Evolutionary conservation across 2,329 filamentous ascomycete species (phyloP).

Genomic region (Conoideocrella luteorostrata): DNA sequence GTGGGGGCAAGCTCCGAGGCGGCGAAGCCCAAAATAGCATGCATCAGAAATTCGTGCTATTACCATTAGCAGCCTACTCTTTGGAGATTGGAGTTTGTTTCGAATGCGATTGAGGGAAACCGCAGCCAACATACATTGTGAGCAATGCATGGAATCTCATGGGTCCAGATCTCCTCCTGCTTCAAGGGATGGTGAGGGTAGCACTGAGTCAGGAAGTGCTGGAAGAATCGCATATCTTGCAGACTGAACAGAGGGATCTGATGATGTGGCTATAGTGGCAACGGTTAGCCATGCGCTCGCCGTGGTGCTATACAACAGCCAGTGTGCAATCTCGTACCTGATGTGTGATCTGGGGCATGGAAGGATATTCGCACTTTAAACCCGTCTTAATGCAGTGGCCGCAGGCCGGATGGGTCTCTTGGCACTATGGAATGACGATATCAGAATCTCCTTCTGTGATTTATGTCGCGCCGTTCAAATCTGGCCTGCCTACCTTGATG

Average conservation of each 20-base stretch:
- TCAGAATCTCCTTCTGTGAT: not conserved
- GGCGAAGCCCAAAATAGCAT: constrained; percentile 61
- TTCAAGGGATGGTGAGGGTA: constrained; percentile 60
- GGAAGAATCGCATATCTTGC: constrained; percentile 63
- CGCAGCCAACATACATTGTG: constrained; percentile 45
- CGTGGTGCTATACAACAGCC: too few species aligned
- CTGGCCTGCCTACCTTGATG: constrained; percentile 45
- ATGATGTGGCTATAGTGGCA: constrained; percentile 39
- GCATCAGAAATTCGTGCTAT: constrained; percentile 62
- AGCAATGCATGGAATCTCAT: constrained; percentile 60
- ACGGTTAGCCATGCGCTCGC: constrained; percentile 1
- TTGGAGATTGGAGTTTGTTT: too few species aligned
- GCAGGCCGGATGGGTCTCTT: constrained; percentile 58
- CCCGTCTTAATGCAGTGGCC: constrained; percentile 58
- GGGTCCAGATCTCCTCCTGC: constrained; percentile 60
- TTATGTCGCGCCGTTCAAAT: too few species aligned
- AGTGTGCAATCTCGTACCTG: constrained; percentile 36
- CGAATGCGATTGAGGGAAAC: not conserved
- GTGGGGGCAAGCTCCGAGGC: constrained; percentile 56
- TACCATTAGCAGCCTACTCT: constrained; percentile 11
- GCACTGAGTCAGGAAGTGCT: constrained; percentile 57
- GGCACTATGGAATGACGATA: constrained; percentile 41
- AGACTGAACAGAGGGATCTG: constrained; percentile 53
- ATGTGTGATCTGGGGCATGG: constrained; percentile 41
- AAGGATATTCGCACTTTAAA: constrained; percentile 57